A percentile compares a stretch with the other conserved stretches of the same genome.
Conservation (phyloP, 495 filamentous ascomycete species). For the Daldinia decipiens region DNA sequence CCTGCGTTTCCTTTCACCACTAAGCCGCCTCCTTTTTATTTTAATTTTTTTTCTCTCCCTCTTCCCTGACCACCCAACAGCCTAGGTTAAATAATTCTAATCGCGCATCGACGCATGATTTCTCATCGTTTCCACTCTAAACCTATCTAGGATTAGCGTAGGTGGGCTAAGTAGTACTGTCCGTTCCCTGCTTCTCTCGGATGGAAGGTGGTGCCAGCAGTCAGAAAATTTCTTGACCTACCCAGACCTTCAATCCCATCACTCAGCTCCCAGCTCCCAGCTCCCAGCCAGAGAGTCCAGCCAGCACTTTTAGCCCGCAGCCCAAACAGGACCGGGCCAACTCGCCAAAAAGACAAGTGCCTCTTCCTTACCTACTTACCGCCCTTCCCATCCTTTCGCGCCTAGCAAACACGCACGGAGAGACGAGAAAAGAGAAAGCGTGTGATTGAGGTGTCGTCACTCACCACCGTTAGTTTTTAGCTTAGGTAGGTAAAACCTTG, state of each 20-base stretch:
- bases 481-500: conserved; percentile 43
- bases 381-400: conserved; percentile 25
- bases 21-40: conserved; percentile 20
- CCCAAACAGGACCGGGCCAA: conserved; percentile 33
- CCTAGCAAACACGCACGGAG: conserved; percentile 32
- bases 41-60: conserved; percentile 9
- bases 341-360: conserved; percentile 41
- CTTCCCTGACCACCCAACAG: conserved; percentile 12
- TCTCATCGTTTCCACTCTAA: conserved; percentile 31
- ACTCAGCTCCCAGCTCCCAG: background rate
- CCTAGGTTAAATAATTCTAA: conserved; percentile 25
- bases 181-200: conserved; percentile 35
- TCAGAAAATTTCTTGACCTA: conserved; percentile 44
- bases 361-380: conserved; percentile 33
- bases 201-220: conserved; percentile 27
- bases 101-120: conserved; percentile 42
- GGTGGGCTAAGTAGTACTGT: conserved; percentile 34
- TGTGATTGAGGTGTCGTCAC: conserved; percentile 28
- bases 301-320: conserved; percentile 27
- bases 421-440: conserved; percentile 11
- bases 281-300: background rate
- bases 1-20: conserved; percentile 16
- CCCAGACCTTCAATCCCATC: conserved; percentile 38
- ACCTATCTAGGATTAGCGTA: conserved; percentile 27
- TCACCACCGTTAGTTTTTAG: conserved; percentile 33